These are phyloP conservation scores for Microsporum canis DNA, from an alignment of 2,329 filamentous ascomycete genomes.

Conservation along the genomic window DNA sequence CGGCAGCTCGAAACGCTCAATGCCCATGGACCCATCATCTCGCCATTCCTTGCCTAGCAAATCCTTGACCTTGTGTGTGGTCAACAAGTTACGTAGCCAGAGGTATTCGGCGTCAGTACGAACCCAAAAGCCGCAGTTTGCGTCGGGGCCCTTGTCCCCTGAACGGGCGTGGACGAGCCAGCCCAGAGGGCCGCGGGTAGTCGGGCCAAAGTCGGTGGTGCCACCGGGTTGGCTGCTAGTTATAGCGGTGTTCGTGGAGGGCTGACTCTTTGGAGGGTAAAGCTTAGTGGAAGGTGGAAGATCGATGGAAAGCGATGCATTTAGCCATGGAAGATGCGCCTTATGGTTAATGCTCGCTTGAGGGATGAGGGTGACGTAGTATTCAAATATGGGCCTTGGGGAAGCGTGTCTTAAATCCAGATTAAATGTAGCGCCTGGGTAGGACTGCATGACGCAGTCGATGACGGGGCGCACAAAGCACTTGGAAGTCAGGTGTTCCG, in stretches of 20 bases:
- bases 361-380: conserved; percentile 21
- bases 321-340: conserved; percentile 19
- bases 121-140: conserved; percentile 30
- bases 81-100: conserved; percentile 22
- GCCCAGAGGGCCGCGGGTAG: conserved; percentile 21
- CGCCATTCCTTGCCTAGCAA: conserved; percentile 20
- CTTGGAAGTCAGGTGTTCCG: conserved; percentile 24
- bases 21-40: conserved; percentile 14
- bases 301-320: conserved; percentile 14
- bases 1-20: conserved; percentile 40
- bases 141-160: conserved; percentile 27
- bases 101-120: conserved; percentile 21
- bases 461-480: conserved; percentile 29
- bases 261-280: conserved; percentile 17
- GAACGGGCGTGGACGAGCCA: conserved; percentile 26
- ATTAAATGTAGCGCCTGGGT: conserved; percentile 29
- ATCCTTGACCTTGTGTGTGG: conserved; percentile 13
- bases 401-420: conserved; percentile 25
- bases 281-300: conserved; percentile 17
- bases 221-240: conserved; percentile 11
- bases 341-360: conserved; percentile 20
- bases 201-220: conserved; percentile 20
- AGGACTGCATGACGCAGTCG: conserved; percentile 33
- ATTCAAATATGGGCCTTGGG: conserved; percentile 27
- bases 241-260: conserved; percentile 11